Percentiles rank a stretch among this genome's conserved stretches.
Conservation (phyloP, 2,329 filamentous ascomycete species). For the Xylaria sp. region DNA sequence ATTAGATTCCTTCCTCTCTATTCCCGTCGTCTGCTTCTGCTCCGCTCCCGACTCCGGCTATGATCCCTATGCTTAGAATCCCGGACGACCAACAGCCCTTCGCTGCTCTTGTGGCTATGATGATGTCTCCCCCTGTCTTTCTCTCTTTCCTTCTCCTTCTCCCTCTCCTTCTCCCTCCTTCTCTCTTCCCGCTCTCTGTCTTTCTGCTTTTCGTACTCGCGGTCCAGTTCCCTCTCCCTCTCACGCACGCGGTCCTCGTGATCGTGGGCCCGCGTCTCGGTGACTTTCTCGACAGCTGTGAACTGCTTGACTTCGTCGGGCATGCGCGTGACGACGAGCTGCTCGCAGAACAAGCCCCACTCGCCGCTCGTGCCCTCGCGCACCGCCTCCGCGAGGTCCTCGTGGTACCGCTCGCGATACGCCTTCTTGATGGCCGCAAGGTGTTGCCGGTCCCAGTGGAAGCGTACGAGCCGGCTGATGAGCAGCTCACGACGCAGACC, state of each 20-base stretch:
- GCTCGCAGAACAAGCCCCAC: conserved; percentile 80
- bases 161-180: conserved; percentile 33
- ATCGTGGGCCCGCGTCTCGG: conserved; percentile 31
- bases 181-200: conserved; percentile 36
- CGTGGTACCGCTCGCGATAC: conserved; percentile 81
- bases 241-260: conserved; percentile 37
- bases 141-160: conserved; percentile 34
- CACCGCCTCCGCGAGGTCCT: conserved; percentile 80
- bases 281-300: conserved; percentile 49
- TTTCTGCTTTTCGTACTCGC: conserved; percentile 39
- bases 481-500: conserved; percentile 83
- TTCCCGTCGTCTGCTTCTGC: conserved; percentile 42
- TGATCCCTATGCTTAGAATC: conserved; percentile 45
- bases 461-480: conserved; percentile 85
- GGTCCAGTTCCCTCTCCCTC: conserved; percentile 39
- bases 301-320: conserved; percentile 68
- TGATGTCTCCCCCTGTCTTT: conserved; percentile 35
- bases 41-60: conserved; percentile 43
- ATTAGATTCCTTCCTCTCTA: conserved; percentile 8
- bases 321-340: conserved; percentile 72
- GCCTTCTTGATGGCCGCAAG: conserved; percentile 82
- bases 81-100: conserved; percentile 43
- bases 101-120: conserved; percentile 32
- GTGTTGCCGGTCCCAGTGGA: conserved; percentile 92
- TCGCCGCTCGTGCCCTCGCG: conserved; percentile 80